Percentiles rank a stretch among this genome's conserved stretches.
phyloP scores from a whole-genome alignment of 495 filamentous ascomycete species.

The Penicillium turbatum region DNA sequence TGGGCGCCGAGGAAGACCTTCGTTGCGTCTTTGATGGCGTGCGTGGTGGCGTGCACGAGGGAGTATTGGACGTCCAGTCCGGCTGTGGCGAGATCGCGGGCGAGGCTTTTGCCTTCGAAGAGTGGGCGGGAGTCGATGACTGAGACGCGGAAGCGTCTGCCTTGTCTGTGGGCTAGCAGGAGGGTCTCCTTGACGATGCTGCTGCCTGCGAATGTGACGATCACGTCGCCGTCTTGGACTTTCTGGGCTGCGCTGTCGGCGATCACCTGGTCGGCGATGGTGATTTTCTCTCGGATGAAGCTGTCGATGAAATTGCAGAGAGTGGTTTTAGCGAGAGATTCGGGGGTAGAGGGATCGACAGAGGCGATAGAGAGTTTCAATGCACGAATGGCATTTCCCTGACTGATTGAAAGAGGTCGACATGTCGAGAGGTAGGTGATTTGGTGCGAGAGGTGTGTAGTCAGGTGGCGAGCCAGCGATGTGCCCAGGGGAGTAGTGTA shows the following conservation, averaged over 20 bases:
- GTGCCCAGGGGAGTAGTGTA: conserved; percentile 83
- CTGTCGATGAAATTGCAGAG: conserved; percentile 78
- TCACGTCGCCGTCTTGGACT: conserved; percentile 73
- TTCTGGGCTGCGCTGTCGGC: conserved; percentile 65
- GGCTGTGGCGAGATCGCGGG: conserved; percentile 58
- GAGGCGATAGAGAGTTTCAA: conserved; percentile 84
- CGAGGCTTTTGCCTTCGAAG: conserved; percentile 74
- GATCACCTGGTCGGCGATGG: conserved; percentile 79
- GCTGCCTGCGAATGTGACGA: conserved; percentile 87
- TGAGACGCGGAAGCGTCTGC: conserved; percentile 74
- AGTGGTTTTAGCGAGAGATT: conserved; percentile 68
- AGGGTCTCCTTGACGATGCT: conserved; percentile 79
- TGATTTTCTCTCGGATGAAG: conserved; percentile 88
- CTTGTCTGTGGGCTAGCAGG: conserved; percentile 61
- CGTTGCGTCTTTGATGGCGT: conserved; percentile 66
- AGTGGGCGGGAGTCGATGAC: conserved; percentile 80
- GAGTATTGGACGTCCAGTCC: conserved; percentile 78
- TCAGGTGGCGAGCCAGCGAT: conserved; percentile 84
- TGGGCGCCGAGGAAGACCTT: conserved; percentile 86
- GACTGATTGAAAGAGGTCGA: conserved; percentile 84
- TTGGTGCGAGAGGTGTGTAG: conserved; percentile 88
- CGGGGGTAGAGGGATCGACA: conserved; percentile 76
- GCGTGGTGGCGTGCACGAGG: conserved; percentile 67
- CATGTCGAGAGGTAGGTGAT: conserved; percentile 91
- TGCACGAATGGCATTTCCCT: conserved; percentile 94